A percentile compares a stretch with the other conserved stretches of the same genome.
phyloP scores from a whole-genome alignment of 768 basidiomycete species.

The Chalciporus sphaerocephalus region DNA sequence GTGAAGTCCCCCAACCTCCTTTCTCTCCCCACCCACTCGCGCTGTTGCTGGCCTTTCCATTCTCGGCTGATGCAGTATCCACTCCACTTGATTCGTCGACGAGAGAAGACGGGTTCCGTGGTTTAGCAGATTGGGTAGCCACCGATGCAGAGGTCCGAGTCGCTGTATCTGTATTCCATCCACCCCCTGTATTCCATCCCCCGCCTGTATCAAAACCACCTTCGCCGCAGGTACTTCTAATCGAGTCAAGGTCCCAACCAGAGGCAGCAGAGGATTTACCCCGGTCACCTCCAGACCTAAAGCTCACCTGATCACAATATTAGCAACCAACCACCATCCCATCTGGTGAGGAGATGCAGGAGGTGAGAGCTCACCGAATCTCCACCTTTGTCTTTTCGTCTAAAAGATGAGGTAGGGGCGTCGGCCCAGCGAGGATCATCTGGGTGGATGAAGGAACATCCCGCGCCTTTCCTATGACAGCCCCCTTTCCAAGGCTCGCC shows the following conservation, averaged over 20 bases:
- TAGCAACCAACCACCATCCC: background rate
- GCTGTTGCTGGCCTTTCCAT: background rate
- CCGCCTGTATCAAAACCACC: background rate
- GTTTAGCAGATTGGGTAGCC: background rate
- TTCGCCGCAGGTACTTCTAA: background rate
- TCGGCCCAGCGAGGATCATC: conserved; percentile 20
- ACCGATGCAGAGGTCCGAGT: background rate
- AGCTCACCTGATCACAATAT: conserved; percentile 5
- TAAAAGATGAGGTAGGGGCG: conserved; percentile 12
- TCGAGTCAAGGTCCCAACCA: background rate
- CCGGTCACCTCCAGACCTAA: conserved; percentile 6
- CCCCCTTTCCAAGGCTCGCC: conserved; percentile 27
- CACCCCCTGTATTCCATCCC: conserved; percentile 10
- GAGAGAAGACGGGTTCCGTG: background rate
- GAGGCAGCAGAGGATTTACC: background rate
- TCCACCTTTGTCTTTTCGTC: conserved; percentile 13
- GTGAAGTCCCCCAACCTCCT: conserved; percentile 1
- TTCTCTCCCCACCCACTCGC: conserved; percentile 8
- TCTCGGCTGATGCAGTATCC: background rate
- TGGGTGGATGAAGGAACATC: conserved; percentile 32
- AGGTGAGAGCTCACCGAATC: conserved; percentile 17
- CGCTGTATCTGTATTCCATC: conserved; percentile 6
- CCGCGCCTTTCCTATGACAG: conserved; percentile 18
- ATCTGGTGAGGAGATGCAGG: too few relatives aligned
- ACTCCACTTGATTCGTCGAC: background rate